Evolutionary conservation across 129 eudicot genomes (phyloP).

Genomic region (Centrapalus pauciflorus): DNA sequence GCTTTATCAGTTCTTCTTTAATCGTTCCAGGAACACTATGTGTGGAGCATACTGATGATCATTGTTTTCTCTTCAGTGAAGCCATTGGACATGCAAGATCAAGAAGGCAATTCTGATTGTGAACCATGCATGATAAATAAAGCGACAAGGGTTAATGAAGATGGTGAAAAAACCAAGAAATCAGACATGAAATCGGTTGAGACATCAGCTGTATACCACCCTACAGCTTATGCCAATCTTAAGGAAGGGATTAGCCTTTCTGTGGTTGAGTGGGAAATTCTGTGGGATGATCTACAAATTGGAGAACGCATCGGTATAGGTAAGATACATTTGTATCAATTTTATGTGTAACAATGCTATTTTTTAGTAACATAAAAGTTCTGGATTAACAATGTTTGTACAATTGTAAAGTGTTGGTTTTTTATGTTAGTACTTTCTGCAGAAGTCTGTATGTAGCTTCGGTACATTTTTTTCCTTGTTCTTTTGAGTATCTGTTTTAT

Average conservation of each 20-base stretch:
- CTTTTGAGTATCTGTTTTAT: background rate
- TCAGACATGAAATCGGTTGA: conserved; percentile 8
- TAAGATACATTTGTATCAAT: conserved; percentile 20
- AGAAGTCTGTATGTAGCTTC: too few species aligned
- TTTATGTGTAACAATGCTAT: background rate
- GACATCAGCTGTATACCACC: conserved; percentile 9
- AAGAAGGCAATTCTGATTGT: conserved; percentile 12
- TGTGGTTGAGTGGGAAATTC: conserved; percentile 78
- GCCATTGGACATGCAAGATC: conserved; percentile 14
- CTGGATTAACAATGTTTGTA: background rate
- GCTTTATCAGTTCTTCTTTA: conserved; percentile 18
- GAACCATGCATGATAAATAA: conserved; percentile 5
- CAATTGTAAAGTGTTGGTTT: too few species aligned
- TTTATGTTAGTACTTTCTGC: too few species aligned
- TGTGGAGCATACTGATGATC: conserved; percentile 8
- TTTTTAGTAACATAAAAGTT: background rate
- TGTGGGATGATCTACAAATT: conserved; percentile 88
- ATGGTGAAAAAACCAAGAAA: background rate
- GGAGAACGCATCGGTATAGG: conserved; percentile 94
- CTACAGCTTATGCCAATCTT: conserved; percentile 13
- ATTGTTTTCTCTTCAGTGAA: conserved; percentile 17
- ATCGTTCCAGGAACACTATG: conserved; percentile 9
- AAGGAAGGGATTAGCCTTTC: conserved; percentile 39
- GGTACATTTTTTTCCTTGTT: too few species aligned
- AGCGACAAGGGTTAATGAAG: conserved; percentile 5